Evolutionary conservation across 192 early-diverging fungal species (phyloP).

Genomic region (Backusella macrospora): DNA sequence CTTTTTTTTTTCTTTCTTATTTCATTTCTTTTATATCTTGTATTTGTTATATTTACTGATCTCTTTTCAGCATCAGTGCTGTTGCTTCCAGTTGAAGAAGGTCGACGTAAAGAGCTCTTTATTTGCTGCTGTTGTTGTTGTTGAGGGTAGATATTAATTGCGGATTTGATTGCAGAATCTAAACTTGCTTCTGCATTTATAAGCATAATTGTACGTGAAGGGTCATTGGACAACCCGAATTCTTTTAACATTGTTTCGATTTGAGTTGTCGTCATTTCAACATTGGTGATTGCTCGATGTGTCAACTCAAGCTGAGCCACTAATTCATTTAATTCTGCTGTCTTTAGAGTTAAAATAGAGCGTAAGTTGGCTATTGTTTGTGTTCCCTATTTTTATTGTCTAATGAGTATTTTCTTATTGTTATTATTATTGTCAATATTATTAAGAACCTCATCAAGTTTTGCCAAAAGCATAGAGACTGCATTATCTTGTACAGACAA

Average conservation of each 20-base stretch:
- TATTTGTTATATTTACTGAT: background rate
- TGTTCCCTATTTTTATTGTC: constrained; percentile 22
- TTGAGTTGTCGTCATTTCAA: constrained; percentile 33
- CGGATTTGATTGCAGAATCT: constrained; percentile 36
- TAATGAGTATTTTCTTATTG: background rate
- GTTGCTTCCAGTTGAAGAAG: constrained; percentile 1
- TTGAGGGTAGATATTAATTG: constrained; percentile 22
- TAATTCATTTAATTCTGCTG: constrained; percentile 37
- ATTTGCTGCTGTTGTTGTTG: background rate
- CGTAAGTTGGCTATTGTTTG: constrained; percentile 39
- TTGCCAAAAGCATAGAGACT: constrained; percentile 14
- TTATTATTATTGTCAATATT: background rate
- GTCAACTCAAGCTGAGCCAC: constrained; percentile 35
- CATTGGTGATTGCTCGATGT: constrained; percentile 32
- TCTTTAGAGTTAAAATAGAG: constrained; percentile 34
- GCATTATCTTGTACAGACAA: constrained; percentile 8
- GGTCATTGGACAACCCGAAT: constrained; percentile 15
- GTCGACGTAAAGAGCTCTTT: background rate
- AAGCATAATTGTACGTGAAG: constrained; percentile 19
- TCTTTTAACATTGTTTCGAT: constrained; percentile 39
- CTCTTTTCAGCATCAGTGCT: background rate
- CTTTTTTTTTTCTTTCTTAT: background rate
- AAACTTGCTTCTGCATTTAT: constrained; percentile 38
- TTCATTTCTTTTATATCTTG: background rate
- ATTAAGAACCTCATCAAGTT: constrained; percentile 4